Conservation (phyloP, 257 asterid genomes). For the Plantago ovata region DNA sequence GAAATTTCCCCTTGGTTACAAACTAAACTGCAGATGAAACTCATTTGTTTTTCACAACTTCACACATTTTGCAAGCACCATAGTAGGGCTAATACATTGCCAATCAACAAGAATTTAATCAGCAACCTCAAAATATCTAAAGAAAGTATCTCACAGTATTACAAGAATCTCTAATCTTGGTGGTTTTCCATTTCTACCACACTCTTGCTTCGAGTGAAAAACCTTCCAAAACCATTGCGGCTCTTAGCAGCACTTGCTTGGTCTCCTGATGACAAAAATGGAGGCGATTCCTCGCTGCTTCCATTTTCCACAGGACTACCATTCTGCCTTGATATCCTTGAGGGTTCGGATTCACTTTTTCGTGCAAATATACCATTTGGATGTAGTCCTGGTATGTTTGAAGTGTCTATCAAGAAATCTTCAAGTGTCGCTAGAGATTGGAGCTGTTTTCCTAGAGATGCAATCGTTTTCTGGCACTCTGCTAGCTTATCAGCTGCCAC, state of each 20-base stretch:
- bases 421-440: conserved; percentile 73
- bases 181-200: conserved; percentile 38
- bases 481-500: conserved; percentile 80
- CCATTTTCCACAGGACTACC: conserved; percentile 26
- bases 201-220: conserved; percentile 51
- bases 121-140: conserved; percentile 12
- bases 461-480: conserved; percentile 82
- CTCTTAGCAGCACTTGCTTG: conserved; percentile 29
- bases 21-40: background rate
- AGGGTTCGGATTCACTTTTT: conserved; percentile 25
- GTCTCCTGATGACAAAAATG: conserved; percentile 37
- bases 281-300: conserved; percentile 36
- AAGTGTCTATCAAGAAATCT: conserved; percentile 75
- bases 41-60: conserved; percentile 1
- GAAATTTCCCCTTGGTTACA: background rate
- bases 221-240: conserved; percentile 50
- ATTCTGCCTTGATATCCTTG: conserved; percentile 28
- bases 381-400: conserved; percentile 51
- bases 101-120: conserved; percentile 30
- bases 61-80: conserved; percentile 15
- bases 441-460: conserved; percentile 79
- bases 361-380: conserved; percentile 22
- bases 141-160: background rate
- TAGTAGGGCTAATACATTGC: conserved; percentile 9
- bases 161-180: conserved; percentile 26